Conservation (phyloP, 2,329 filamentous ascomycete genomes). For the Dendryphion nanum region DNA sequence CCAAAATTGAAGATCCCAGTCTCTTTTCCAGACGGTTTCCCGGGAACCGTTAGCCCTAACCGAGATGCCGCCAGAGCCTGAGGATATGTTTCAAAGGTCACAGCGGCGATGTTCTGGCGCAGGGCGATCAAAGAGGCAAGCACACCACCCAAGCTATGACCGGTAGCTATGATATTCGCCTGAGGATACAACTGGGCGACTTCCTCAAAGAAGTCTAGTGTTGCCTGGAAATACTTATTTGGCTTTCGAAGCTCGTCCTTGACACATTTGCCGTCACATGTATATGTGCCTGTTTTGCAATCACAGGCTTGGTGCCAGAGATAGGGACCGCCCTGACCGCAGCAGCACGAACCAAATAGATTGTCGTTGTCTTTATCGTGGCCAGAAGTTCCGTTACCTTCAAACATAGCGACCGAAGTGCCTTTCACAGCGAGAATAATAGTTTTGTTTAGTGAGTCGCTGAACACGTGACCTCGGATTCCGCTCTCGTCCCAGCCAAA, state of each 20-base stretch:
- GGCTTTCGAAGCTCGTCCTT: constrained; percentile 29
- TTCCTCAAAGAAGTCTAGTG: constrained; percentile 32
- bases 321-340: constrained; percentile 35
- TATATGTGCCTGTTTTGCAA: constrained; percentile 34
- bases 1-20: constrained; percentile 38
- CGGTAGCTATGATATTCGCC: constrained; percentile 34
- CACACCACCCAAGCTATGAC: constrained; percentile 36
- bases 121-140: constrained; percentile 35
- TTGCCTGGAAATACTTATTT: constrained; percentile 33
- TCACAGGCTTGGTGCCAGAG: constrained; percentile 36
- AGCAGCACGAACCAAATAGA: constrained; percentile 36
- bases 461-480: constrained; percentile 36
- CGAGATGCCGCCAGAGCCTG: constrained; percentile 35
- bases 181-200: constrained; percentile 32
- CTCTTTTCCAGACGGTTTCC: constrained; percentile 26
- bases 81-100: constrained; percentile 37
- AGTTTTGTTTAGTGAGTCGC: constrained; percentile 31
- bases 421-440: constrained; percentile 35
- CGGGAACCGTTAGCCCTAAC: constrained; percentile 28
- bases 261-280: constrained; percentile 34
- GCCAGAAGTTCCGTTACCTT: constrained; percentile 35
- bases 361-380: constrained; percentile 40
- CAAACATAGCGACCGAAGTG: constrained; percentile 36
- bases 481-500: constrained; percentile 39
- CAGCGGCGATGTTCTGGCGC: constrained; percentile 29